These are phyloP conservation scores for Bondarzewia mesenterica DNA, from an alignment of 1,284 basidiomycete species.

Conservation along the genomic window DNA sequence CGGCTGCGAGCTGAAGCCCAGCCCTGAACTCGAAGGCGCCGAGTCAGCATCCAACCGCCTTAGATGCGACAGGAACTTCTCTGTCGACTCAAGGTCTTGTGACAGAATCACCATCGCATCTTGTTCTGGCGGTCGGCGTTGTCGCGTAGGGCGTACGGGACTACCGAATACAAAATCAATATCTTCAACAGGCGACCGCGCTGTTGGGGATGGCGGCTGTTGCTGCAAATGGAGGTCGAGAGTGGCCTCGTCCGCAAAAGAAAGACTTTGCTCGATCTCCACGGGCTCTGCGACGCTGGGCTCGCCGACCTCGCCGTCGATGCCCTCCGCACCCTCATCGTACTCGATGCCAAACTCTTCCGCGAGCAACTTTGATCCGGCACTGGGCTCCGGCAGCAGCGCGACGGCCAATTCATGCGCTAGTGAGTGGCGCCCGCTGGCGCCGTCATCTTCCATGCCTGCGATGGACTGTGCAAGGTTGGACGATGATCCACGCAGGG, in stretches of 20 bases:
- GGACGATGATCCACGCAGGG: constrained; percentile 25
- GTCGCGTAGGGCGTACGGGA: constrained; percentile 25
- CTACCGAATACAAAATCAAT: constrained; percentile 39
- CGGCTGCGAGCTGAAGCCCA: constrained; percentile 28
- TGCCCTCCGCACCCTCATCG: constrained; percentile 77
- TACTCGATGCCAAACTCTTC: constrained; percentile 84
- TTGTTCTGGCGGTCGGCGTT: constrained; percentile 30
- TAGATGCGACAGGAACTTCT: constrained; percentile 65
- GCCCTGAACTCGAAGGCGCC: constrained; percentile 1
- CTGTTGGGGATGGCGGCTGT: neutral
- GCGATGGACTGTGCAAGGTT: constrained; percentile 27
- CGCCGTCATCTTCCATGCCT: constrained; percentile 32
- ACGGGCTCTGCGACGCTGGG: constrained; percentile 4
- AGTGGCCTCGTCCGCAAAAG: constrained; percentile 17
- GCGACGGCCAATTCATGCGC: constrained; percentile 79
- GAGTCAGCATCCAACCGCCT: constrained; percentile 56
- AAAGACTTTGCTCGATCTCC: constrained; percentile 7
- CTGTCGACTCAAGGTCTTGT: constrained; percentile 66
- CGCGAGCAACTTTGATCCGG: constrained; percentile 64
- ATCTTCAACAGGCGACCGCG: neutral
- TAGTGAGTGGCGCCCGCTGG: constrained; percentile 54
- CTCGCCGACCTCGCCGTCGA: constrained; percentile 38
- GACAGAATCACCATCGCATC: constrained; percentile 67
- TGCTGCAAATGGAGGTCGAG: neutral
- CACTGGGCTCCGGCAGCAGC: constrained; percentile 73